These are phyloP conservation scores for Phallus indusiatus DNA, from an alignment of 768 basidiomycete species.

Conservation along the genomic window DNA sequence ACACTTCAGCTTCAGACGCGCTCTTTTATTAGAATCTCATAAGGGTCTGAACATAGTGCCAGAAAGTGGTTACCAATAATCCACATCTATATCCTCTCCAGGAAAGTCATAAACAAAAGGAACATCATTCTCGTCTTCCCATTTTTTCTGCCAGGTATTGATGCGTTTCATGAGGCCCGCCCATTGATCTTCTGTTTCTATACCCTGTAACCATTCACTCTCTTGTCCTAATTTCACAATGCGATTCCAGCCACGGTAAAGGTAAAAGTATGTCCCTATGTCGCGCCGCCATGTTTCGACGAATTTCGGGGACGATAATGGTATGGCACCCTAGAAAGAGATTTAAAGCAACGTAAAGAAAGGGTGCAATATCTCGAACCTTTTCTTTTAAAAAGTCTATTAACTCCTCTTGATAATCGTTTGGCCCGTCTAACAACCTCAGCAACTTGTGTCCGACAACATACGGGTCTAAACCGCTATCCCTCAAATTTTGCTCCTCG, in stretches of 20 bases:
- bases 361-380: background rate
- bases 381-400: constrained; percentile 21
- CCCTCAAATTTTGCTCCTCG: constrained; percentile 31
- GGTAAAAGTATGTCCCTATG: constrained; percentile 27
- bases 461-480: constrained; percentile 39
- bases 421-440: constrained; percentile 4
- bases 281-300: constrained; percentile 39
- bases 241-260: constrained; percentile 37
- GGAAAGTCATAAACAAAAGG: background rate
- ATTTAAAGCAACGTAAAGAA: background rate
- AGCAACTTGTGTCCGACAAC: constrained; percentile 37
- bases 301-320: constrained; percentile 32
- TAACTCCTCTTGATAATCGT: constrained; percentile 26
- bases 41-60: too few species aligned
- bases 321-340: constrained; percentile 20
- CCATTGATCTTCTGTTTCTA: background rate
- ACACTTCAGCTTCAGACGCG: too few species aligned
- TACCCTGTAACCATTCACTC: background rate
- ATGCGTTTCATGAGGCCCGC: background rate
- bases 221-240: background rate
- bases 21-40: too few species aligned
- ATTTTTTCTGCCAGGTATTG: background rate
- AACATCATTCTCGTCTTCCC: background rate
- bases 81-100: too few species aligned
- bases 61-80: too few species aligned